phyloP scores from a whole-genome alignment of 345 rosid species.

The Sonneratia caseolaris region DNA sequence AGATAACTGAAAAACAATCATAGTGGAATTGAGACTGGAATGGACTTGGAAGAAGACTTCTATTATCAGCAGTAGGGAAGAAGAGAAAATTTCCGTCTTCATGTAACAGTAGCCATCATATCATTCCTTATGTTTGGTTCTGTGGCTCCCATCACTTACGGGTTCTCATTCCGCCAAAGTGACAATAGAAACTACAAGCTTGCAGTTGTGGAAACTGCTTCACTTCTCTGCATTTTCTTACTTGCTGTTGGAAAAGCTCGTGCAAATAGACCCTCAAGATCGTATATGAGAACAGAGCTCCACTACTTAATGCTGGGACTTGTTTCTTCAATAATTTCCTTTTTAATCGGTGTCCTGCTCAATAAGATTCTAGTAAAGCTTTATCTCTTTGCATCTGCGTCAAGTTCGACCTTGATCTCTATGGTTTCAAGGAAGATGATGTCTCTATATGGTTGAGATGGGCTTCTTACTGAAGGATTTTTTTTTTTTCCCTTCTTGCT shows the following conservation, averaged over 20 bases:
- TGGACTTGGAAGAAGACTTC: slow-evolving; percentile 27
- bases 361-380: slow-evolving; percentile 32
- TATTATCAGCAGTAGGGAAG: slow-evolving; percentile 20
- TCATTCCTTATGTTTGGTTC: slow-evolving; percentile 51
- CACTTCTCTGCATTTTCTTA: slow-evolving; percentile 44
- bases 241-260: slow-evolving; percentile 60
- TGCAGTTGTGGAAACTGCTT: slow-evolving; percentile 38
- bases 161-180: slow-evolving; percentile 43
- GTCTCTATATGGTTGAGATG: background rate
- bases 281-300: slow-evolving; percentile 37
- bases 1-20: slow-evolving; percentile 37
- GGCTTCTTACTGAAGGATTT: background rate
- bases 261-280: slow-evolving; percentile 9
- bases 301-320: slow-evolving; percentile 33
- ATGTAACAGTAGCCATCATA: slow-evolving; percentile 36
- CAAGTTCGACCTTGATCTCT: background rate
- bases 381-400: slow-evolving; percentile 31
- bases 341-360: slow-evolving; percentile 42
- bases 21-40: slow-evolving; percentile 21
- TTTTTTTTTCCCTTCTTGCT: background rate
- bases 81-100: slow-evolving; percentile 27
- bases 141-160: slow-evolving; percentile 52
- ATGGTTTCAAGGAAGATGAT: background rate
- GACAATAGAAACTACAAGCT: slow-evolving; percentile 47
- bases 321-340: slow-evolving; percentile 49